Evolutionary conservation across 2,329 filamentous ascomycete species (phyloP), one percentile per base, ranked within the genome.

Genomic region (Pseudogymnoascus sp.): DNA sequence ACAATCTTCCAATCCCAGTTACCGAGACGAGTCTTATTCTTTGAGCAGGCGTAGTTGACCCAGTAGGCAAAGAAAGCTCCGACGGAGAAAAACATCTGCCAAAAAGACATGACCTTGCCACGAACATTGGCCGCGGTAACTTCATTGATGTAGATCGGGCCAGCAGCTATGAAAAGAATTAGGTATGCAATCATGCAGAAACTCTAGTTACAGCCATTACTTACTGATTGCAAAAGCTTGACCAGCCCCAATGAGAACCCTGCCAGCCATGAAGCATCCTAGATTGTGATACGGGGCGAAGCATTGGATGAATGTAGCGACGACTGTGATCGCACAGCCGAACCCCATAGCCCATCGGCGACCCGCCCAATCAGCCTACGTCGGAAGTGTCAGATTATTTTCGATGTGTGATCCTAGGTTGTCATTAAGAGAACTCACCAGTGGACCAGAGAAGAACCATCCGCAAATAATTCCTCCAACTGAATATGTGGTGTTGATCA

Each of bases 1-100:
- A 89, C 83, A 77, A 88, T 81, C 68, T 81, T 82, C 86, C 86
- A 89, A 74, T 89, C 86, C 86, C 86, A 88, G 68, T 89, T 77
- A 47, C 86, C 86, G 4, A 89, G 79, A 42, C 68, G 76, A 47
- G 75, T 68, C 47, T 78, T 77, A 73, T 87, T 76, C 71, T 84
- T 78, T 37, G 80, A 79, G 71, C 83, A 84, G 14, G 80, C 86
- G 68, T 81, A 88, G 72, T 85, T 85, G 70, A 88, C 83, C 85
- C 76, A 78, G 76, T 83, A 85, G 63, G 83, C 84, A 68, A 87
- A 83, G 74, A 86, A 87, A n/a, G 80, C 81, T 5, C 84, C 85
- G 31, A 86, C 84, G 2, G 77, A 82, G 74, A 86, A 87, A 75
- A 85, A 86, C 70, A 85, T 81, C 72, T 87, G 84, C 85, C 84